Base-by-base conservation (phyloP, 495 filamentous ascomycete genomes). In the Aspergillus affinis region DNA sequence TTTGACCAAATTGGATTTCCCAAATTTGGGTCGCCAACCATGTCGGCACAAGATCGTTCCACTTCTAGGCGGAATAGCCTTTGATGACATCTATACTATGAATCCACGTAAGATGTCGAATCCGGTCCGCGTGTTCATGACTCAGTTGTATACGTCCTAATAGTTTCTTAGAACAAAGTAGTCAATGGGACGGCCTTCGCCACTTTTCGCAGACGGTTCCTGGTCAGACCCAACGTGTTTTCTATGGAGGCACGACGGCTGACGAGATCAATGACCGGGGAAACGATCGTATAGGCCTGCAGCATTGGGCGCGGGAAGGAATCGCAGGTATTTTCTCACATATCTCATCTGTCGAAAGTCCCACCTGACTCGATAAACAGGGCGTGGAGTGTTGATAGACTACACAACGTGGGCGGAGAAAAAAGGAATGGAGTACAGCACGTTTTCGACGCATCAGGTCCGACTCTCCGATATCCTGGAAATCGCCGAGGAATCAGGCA, bases 181-280 rank as follows among this genome's bases (percentile, higher is more conserved):
- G 84, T 26, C 88, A 91, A 69, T 90, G 88, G 88, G 88, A 91
- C 69, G 84, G 86, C 19, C 80, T 90, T 18, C 75, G 84, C 54
- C 87, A 90, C 61, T 73, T 73, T 50, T 71, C 67, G 12, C 71
- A 73, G 49, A 68, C 61, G 1, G 67, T 71, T 13, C 62, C 72
- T 20, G 65, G 71, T 51, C 66, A 73, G 55, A 55, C 73, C 32
- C 52, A 69, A 36, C 70, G 76, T 27, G 57, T 78, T 4, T 85
- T 84, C 68, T 83, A 84, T 66, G 82, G 82, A 60, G 71, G 73
- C n/a, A 71, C 75, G 19, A 79, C 72, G 20, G 69, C 61, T 20
- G 65, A 69, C 1, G 80, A 84, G 56, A 82, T 86, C 48, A 58
- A 70, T 41, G 80, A 80, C 55, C 75, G 82, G n/a, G 64, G 67